These are phyloP conservation scores for apple (Malus domestica) DNA, from an alignment of 306 rosid species.

Conservation along the genomic window DNA sequence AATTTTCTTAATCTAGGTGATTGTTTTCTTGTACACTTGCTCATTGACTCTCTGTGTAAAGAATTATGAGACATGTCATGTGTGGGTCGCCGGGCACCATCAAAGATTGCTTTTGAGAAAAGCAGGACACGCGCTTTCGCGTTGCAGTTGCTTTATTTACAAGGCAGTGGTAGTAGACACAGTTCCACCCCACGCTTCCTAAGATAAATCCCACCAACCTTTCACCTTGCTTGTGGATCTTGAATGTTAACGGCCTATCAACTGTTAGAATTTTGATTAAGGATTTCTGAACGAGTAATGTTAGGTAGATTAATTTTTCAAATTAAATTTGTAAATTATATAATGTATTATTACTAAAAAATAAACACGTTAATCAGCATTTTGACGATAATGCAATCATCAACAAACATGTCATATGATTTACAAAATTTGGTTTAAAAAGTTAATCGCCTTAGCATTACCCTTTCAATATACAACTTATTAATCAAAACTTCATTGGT, in stretches of 20 bases:
- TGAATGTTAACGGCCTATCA: not conserved
- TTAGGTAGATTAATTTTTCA: no score
- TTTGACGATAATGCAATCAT: no score
- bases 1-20: not conserved
- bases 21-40: not conserved
- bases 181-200: not conserved
- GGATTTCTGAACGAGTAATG: no score
- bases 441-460: no score
- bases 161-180: not conserved
- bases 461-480: no score
- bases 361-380: no score
- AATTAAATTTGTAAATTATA: no score
- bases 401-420: no score
- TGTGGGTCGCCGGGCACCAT: conserved; percentile 12
- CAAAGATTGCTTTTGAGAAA: not conserved
- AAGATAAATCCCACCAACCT: not conserved
- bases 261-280: not conserved
- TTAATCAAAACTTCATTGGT: no score
- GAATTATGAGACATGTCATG: not conserved
- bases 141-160: not conserved
- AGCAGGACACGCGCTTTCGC: not conserved
- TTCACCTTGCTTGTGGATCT: not conserved
- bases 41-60: not conserved
- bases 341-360: no score
- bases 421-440: no score